Conservation (phyloP, 768 basidiomycete genomes). For the Suillus americanus region DNA sequence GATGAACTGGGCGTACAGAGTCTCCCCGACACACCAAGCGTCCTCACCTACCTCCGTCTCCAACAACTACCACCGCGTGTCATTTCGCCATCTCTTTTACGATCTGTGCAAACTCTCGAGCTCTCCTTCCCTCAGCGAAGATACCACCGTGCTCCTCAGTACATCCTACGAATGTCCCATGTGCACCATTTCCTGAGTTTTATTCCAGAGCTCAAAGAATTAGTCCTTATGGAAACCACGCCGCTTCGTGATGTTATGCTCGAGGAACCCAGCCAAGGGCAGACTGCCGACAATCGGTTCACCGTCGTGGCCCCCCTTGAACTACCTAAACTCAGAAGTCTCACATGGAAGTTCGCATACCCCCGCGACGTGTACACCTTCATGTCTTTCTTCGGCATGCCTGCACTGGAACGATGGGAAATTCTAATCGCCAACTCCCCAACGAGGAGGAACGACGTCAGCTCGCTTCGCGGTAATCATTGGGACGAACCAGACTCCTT, state of each 20-base stretch:
- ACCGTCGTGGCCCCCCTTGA: slow-evolving; percentile 26
- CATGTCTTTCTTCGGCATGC: slow-evolving; percentile 40
- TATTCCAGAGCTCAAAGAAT: slow-evolving; percentile 41
- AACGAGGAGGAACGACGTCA: slow-evolving; percentile 26
- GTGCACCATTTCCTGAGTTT: slow-evolving; percentile 37
- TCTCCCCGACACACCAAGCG: slow-evolving; percentile 4
- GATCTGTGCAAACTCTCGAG: slow-evolving; percentile 42
- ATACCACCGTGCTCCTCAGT: slow-evolving; percentile 27
- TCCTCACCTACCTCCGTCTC: slow-evolving; percentile 37
- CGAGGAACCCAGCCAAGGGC: slow-evolving; percentile 15
- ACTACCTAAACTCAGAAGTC: slow-evolving; percentile 39
- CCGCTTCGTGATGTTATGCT: slow-evolving; percentile 37
- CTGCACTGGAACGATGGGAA: slow-evolving; percentile 43
- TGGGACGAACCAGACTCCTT: slow-evolving; percentile 28
- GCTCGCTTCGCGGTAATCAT: slow-evolving; percentile 32
- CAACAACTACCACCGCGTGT: slow-evolving; percentile 41
- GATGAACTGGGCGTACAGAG: slow-evolving; percentile 17
- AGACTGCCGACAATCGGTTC: slow-evolving; percentile 5
- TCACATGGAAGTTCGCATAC: slow-evolving; percentile 50
- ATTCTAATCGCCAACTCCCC: slow-evolving; percentile 39
- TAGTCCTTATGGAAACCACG: slow-evolving; percentile 42
- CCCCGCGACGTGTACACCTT: slow-evolving; percentile 42
- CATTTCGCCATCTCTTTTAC: slow-evolving; percentile 37
- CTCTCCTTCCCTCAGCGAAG: slow-evolving; percentile 38
- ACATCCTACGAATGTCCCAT: slow-evolving; percentile 39